Percentiles rank a stretch among this genome's conserved stretches.
Evolutionary conservation across 768 basidiomycete species (phyloP).

Genomic region (Bullera alba): DNA sequence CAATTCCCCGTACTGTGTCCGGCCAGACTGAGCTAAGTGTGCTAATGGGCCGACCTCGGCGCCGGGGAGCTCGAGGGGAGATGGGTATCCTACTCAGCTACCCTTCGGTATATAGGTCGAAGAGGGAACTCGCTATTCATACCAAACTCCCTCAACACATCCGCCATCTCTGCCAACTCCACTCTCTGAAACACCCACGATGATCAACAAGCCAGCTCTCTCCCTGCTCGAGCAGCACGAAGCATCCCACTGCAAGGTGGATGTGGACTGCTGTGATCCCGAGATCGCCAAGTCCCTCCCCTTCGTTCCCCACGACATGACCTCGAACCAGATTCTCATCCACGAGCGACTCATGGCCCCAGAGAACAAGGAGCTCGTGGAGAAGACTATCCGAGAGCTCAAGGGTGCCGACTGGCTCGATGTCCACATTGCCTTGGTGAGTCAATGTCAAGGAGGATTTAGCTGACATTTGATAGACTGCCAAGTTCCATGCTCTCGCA

Average conservation of each 20-base stretch:
- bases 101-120: no score
- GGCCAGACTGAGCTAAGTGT: no score
- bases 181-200: slow-evolving; percentile 1
- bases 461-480: slow-evolving; percentile 10
- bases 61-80: no score
- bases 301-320: slow-evolving; percentile 35
- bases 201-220: slow-evolving; percentile 11
- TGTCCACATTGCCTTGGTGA: slow-evolving; percentile 18
- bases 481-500: slow-evolving; percentile 17
- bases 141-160: no score
- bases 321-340: slow-evolving; percentile 32
- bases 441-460: neutral
- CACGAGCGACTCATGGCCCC: slow-evolving; percentile 23
- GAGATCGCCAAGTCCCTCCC: slow-evolving; percentile 24
- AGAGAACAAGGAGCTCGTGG: slow-evolving; percentile 36
- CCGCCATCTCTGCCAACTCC: no score
- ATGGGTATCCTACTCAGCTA: no score
- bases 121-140: no score
- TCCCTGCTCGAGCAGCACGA: slow-evolving; percentile 31
- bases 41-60: no score
- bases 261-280: slow-evolving; percentile 35
- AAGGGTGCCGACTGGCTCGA: slow-evolving; percentile 17
- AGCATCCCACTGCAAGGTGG: slow-evolving; percentile 21
- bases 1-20: no score
- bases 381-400: slow-evolving; percentile 24